Conservation (phyloP, 2,329 filamentous ascomycete genomes). For the Pseudocercospora crystallina region DNA sequence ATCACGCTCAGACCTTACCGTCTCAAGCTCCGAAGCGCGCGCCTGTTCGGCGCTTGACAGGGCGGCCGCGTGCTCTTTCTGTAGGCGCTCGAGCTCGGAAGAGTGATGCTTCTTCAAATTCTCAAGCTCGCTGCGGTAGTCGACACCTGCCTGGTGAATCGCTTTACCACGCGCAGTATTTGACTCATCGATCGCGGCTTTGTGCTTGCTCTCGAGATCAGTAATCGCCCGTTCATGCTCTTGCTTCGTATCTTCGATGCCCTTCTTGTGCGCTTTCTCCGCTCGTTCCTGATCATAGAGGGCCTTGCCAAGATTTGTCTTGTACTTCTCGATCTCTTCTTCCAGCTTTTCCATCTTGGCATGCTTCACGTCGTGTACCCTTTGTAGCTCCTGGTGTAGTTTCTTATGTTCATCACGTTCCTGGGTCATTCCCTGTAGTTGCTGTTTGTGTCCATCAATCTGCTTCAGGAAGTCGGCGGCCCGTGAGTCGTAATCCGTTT, state of each 20-base stretch:
- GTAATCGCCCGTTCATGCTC: conserved; percentile 9
- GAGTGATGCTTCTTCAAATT: neutral
- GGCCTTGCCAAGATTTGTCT: conserved; percentile 10
- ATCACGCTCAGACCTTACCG: conserved; percentile 7
- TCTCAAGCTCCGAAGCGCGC: conserved; percentile 10
- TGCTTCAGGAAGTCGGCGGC: no score
- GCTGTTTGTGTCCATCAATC: no score
- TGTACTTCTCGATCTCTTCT: conserved; percentile 12
- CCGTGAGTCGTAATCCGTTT: no score
- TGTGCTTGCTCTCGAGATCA: conserved; percentile 7
- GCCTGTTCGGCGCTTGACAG: conserved; percentile 1
- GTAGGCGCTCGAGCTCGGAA: conserved; percentile 1
- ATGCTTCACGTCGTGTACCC: conserved; percentile 13
- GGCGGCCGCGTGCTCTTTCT: conserved; percentile 5
- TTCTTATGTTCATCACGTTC: neutral
- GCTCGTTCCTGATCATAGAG: conserved; percentile 5
- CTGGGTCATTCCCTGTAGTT: neutral
- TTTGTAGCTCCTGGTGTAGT: conserved; percentile 11
- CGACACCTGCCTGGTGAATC: neutral
- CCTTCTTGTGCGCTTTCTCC: no score
- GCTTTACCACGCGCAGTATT: neutral
- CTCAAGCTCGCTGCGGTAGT: neutral
- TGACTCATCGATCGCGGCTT: neutral
- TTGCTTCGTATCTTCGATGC: conserved; percentile 12
- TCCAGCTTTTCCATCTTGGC: conserved; percentile 3